Conservation (phyloP, 192 early-diverging fungal species). For the Gaertneriomyces sp. region DNA sequence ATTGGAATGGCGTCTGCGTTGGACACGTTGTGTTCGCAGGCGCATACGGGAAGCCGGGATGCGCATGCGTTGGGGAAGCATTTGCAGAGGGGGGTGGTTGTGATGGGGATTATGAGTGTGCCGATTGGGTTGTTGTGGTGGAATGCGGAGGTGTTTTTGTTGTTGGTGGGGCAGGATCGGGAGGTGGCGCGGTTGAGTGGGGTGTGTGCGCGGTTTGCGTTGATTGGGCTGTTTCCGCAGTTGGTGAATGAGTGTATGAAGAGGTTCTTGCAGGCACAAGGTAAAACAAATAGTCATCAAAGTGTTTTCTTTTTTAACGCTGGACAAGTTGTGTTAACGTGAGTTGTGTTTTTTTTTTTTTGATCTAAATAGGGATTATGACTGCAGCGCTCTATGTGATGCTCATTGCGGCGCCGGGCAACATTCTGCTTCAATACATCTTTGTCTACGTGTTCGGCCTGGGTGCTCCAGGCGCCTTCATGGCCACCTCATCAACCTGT, state of each 20-base stretch:
- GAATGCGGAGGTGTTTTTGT: constrained; percentile 65
- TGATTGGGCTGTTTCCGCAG: constrained; percentile 72
- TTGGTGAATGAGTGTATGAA: constrained; percentile 82
- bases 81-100: constrained; percentile 66
- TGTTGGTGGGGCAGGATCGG: constrained; percentile 71
- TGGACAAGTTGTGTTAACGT: background rate
- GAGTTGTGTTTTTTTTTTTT: too few species aligned
- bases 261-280: constrained; percentile 85
- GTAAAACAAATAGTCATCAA: constrained; percentile 28
- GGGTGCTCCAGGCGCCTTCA: constrained; percentile 81
- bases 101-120: constrained; percentile 64
- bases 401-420: constrained; percentile 65
- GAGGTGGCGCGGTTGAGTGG: constrained; percentile 66
- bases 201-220: constrained; percentile 61
- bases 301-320: constrained; percentile 8
- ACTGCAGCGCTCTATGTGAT: constrained; percentile 73
- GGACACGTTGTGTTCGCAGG: constrained; percentile 55
- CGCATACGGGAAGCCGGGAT: constrained; percentile 34
- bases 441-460: constrained; percentile 74
- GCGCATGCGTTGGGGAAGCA: constrained; percentile 47
- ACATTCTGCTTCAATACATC: constrained; percentile 69
- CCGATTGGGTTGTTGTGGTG: constrained; percentile 70
- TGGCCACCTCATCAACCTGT: constrained; percentile 74
- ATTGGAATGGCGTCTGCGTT: constrained; percentile 50
- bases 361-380: constrained; percentile 72